Conservation (phyloP, 148 eudicot genomes). For the Camellia granthamiana region DNA sequence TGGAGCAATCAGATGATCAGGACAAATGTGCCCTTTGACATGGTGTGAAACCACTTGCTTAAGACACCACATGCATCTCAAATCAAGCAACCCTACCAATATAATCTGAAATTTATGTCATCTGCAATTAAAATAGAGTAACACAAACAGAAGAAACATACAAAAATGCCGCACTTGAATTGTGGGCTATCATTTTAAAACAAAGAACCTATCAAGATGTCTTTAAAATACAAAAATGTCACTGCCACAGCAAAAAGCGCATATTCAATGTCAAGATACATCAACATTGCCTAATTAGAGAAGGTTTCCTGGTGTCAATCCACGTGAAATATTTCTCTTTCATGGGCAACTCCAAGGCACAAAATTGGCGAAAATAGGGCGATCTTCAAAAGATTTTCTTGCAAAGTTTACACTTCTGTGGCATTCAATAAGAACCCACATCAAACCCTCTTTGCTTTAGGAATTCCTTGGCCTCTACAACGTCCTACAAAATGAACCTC, state of each 20-base stretch:
- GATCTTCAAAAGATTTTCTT: not conserved
- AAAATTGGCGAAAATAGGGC: not conserved
- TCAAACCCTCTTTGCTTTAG: constrained; percentile 61
- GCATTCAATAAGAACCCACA: constrained; percentile 33
- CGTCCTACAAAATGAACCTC: constrained; percentile 43
- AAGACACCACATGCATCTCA: too few species aligned
- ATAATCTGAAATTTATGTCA: too few species aligned
- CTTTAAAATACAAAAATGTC: too few species aligned
- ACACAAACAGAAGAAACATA: not conserved
- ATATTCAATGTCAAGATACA: not conserved
- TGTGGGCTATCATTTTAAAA: too few species aligned
- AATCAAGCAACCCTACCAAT: too few species aligned
- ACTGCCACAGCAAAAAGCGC: not conserved
- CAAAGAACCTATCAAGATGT: too few species aligned
- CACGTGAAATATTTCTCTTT: not conserved
- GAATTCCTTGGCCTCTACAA: constrained; percentile 73
- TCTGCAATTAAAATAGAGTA: not conserved
- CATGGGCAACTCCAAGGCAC: not conserved
- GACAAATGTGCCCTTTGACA: too few species aligned
- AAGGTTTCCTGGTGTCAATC: not conserved
- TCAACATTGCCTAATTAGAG: not conserved
- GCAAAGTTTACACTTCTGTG: not conserved
- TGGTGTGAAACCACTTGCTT: too few species aligned
- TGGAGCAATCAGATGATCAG: too few species aligned
- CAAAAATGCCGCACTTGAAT: too few species aligned